Evolutionary conservation across 2,329 filamentous ascomycete genomes (phyloP).

Genomic region (Penicillium palitans): DNA sequence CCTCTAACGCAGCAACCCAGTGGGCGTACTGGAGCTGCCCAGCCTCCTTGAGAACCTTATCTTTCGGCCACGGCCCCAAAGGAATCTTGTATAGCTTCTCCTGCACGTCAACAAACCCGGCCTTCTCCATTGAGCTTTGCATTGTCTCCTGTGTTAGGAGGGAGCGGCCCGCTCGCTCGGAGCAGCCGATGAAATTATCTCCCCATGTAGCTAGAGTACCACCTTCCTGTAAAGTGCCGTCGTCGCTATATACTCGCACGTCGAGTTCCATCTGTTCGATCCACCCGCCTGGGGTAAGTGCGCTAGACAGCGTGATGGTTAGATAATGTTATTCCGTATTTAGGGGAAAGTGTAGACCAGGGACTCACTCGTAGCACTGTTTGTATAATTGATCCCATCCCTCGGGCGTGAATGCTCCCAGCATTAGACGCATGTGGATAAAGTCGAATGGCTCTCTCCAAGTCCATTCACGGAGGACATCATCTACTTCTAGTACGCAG

Average conservation of each 20-base stretch:
- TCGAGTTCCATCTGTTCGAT: slow-evolving; percentile 17
- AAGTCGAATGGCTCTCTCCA: slow-evolving; percentile 26
- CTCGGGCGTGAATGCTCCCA: slow-evolving; percentile 8
- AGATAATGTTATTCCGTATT: not conserved
- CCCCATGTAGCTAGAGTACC: slow-evolving; percentile 13
- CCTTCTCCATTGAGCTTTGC: slow-evolving; percentile 26
- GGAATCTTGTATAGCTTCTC: slow-evolving; percentile 31
- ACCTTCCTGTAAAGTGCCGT: slow-evolving; percentile 3
- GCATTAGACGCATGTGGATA: slow-evolving; percentile 25
- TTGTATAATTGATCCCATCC: slow-evolving; percentile 11
- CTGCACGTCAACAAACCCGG: slow-evolving; percentile 35
- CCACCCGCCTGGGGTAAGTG: slow-evolving; percentile 8
- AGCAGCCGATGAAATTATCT: slow-evolving; percentile 23
- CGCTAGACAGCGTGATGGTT: not conserved
- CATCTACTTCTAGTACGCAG: slow-evolving; percentile 29
- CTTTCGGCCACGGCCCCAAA: slow-evolving; percentile 34
- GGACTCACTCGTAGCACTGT: slow-evolving; percentile 15
- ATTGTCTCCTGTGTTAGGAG: slow-evolving; percentile 27
- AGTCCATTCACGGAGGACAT: slow-evolving; percentile 25
- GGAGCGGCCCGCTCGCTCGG: slow-evolving; percentile 25
- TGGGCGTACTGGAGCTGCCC: slow-evolving; percentile 39
- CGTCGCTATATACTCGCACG: slow-evolving; percentile 13
- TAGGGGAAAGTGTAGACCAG: not conserved
- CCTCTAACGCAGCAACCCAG: slow-evolving; percentile 31
- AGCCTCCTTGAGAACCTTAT: slow-evolving; percentile 36